Conservation (phyloP, 805 yeast genomes). For the Kregervanrija pseudodelftensis region DNA sequence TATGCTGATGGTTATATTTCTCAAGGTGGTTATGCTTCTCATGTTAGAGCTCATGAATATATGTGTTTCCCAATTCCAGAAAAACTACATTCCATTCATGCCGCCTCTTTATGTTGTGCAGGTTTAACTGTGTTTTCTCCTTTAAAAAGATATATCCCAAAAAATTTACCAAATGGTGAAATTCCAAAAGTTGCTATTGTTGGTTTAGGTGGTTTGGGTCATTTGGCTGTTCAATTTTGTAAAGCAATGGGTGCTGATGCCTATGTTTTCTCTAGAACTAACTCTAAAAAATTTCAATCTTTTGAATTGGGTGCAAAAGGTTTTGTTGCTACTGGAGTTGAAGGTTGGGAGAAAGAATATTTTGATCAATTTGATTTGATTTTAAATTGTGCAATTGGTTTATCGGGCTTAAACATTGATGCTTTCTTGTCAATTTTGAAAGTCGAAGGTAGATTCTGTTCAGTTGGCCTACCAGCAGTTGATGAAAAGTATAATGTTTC, state of each 20-base stretch:
- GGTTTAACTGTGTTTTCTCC: slow-evolving; percentile 47
- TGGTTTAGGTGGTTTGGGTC: slow-evolving; percentile 43
- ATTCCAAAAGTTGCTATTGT: slow-evolving; percentile 33
- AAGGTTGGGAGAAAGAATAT: slow-evolving; percentile 32
- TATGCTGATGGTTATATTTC: slow-evolving; percentile 31
- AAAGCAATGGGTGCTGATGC: slow-evolving; percentile 41
- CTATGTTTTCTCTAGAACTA: slow-evolving; percentile 35
- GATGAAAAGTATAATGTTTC: slow-evolving; percentile 35
- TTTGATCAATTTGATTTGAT: slow-evolving; percentile 33
- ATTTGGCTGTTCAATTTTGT: slow-evolving; percentile 38
- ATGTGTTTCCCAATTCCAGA: slow-evolving; percentile 42
- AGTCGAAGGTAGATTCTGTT: slow-evolving; percentile 35
- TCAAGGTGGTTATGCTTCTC: slow-evolving; percentile 42
- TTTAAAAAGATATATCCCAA: slow-evolving; percentile 32
- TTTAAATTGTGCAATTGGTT: slow-evolving; percentile 36
- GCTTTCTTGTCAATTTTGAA: slow-evolving; percentile 29
- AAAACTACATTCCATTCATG: slow-evolving; percentile 31
- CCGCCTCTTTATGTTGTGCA: slow-evolving; percentile 46
- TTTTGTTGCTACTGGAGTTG: slow-evolving; percentile 39
- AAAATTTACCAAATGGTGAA: slow-evolving; percentile 22
- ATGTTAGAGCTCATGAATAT: slow-evolving; percentile 39
- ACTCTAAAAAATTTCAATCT: slow-evolving; percentile 34
- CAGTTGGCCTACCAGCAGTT: slow-evolving; percentile 41
- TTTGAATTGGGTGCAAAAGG: slow-evolving; percentile 33
- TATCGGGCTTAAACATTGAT: slow-evolving; percentile 29